These are phyloP conservation scores for Sanghuangporus weigelae DNA, from an alignment of 1,284 basidiomycete species.

Conservation along the genomic window DNA sequence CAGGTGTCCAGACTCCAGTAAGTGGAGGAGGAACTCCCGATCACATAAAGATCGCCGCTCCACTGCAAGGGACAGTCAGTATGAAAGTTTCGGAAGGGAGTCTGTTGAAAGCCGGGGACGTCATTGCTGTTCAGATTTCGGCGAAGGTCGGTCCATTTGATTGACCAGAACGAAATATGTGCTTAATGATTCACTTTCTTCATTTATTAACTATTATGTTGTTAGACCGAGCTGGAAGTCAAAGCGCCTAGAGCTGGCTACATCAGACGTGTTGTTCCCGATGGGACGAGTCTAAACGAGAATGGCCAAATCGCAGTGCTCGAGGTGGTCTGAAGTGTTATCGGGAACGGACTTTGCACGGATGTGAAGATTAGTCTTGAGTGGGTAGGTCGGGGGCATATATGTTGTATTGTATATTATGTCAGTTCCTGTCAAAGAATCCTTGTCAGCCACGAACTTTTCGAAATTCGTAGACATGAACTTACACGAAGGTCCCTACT, in stretches of 20 bases:
- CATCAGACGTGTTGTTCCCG: slow-evolving; percentile 17
- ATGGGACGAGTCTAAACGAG: slow-evolving; percentile 15
- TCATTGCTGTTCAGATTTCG: slow-evolving; percentile 31
- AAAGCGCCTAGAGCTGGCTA: slow-evolving; percentile 17
- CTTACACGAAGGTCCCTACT: slow-evolving; percentile 6
- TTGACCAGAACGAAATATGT: neutral
- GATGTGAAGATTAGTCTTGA: neutral
- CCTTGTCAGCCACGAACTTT: neutral
- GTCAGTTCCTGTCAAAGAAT: slow-evolving; percentile 1
- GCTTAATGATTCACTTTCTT: neutral
- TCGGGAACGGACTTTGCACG: neutral
- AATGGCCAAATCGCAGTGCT: slow-evolving; percentile 19
- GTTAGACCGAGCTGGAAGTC: slow-evolving; percentile 20
- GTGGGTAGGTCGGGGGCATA: neutral
- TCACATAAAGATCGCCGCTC: slow-evolving; percentile 17
- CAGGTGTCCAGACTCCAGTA: neutral
- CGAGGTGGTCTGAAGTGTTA: neutral
- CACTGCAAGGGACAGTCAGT: slow-evolving; percentile 14
- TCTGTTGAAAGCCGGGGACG: slow-evolving; percentile 51
- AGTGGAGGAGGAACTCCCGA: neutral
- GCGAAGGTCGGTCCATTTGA: slow-evolving; percentile 29
- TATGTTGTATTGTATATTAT: neutral
- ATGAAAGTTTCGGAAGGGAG: slow-evolving; percentile 11
- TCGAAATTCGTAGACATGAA: neutral
- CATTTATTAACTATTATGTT: neutral